A percentile compares a stretch with the other conserved stretches of the same genome.
Conservation (phyloP, 176 grass and related monocot genomes). For the Puya raimondii region DNA sequence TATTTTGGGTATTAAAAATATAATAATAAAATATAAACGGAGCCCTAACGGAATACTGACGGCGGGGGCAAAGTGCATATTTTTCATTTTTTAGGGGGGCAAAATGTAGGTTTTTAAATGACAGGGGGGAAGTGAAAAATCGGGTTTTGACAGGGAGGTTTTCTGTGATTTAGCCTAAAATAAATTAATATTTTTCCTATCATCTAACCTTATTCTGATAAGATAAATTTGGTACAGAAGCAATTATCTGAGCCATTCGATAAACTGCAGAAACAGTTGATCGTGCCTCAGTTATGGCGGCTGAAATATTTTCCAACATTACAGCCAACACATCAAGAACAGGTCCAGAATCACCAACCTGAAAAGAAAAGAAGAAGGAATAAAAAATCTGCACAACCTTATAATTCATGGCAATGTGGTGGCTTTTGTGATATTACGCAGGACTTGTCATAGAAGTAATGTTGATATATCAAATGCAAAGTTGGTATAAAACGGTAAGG, state of each 20-base stretch:
- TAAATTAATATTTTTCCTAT: slow-evolving; percentile 4
- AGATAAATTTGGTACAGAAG: slow-evolving; percentile 62
- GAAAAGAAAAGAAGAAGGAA: slow-evolving; percentile 21
- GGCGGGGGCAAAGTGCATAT: too few species aligned
- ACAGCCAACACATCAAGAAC: slow-evolving; percentile 84
- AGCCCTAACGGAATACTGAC: too few species aligned
- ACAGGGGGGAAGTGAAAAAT: too few species aligned
- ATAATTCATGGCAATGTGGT: not conserved
- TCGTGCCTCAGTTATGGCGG: slow-evolving; percentile 41
- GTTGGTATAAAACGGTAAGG: not conserved
- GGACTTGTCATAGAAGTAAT: too few species aligned
- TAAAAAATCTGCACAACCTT: slow-evolving; percentile 2
- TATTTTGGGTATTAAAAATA: too few species aligned
- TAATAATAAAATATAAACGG: too few species aligned
- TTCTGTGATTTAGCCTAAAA: too few species aligned
- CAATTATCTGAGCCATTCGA: slow-evolving; percentile 80
- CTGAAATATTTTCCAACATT: slow-evolving; percentile 77
- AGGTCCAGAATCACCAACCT: slow-evolving; percentile 94
- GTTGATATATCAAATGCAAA: too few species aligned
- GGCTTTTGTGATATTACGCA: too few species aligned
- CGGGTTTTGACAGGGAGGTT: too few species aligned
- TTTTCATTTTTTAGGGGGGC: too few species aligned
- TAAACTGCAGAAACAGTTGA: slow-evolving; percentile 75
- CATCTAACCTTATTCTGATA: slow-evolving; percentile 71
- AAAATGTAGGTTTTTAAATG: too few species aligned